Base-by-base conservation (phyloP, 73 alveolate genomes). In the Paramecium tetraurelia region DNA sequence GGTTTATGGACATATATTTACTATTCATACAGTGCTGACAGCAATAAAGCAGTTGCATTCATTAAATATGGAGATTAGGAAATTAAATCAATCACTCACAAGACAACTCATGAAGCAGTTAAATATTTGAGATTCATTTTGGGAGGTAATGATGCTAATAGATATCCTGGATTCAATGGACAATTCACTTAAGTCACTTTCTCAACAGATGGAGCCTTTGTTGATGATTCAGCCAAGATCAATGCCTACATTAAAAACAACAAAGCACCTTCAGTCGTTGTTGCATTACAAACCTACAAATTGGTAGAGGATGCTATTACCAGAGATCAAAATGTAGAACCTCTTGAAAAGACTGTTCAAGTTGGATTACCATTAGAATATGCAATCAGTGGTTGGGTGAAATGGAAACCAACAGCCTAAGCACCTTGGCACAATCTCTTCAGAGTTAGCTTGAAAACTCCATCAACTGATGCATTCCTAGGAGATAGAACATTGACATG, bases 1-100 rank as follows among this genome's bases (percentile, higher is more conserved):
- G 93, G 93, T 21, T 70, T 85, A n/a, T 85, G 93, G 93, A 85
- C 93, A 24, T 85, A 41, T 24, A 24, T 85, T 11, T 85, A 85
- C 21, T 85, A 85, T 85, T 53, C 86, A 18, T 58, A 58, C 12
- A 58, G 85, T 20, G 58, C 69, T 85, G 84, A 85, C 5, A 57
- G 46, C 36, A 57, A 48, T 35, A 22, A 80, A 43, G 90, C 90
- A 18, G 75, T 80, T 80, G 90, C 57, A 40, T 48, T 80, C 29
- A 46, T 80, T 6, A 80, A 80, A 46, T 80, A 80, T 44, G 90
- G 90, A 43, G 75, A 80, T 22, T 44, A 80, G 31, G 90, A 80
- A 20, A 5, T 80, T 22, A 24, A 43, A 80, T 44, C 90, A 43
- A 46, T 46, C 0, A 35, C 72, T 11, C 90, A 80, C 29, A 46